Percentiles rank a stretch among this genome's conserved stretches.
Conservation (phyloP, 2,329 filamentous ascomycete species). For the Trichoderma cornu-damae region DNA sequence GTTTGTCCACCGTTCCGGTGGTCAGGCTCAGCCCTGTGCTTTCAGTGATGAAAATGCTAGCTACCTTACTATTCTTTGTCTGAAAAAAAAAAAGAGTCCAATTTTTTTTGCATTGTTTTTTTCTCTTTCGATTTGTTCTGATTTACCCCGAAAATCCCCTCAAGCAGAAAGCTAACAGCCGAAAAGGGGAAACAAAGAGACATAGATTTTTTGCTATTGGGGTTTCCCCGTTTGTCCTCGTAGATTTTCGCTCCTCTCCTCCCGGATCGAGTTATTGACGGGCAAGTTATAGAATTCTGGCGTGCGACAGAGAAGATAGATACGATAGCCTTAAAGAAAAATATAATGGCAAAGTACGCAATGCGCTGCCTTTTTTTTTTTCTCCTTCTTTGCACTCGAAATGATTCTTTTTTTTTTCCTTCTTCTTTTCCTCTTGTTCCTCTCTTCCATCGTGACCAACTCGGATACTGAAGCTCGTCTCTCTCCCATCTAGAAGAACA, state of each 20-base stretch:
- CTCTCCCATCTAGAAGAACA: slow-evolving; percentile 55
- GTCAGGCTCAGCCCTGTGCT: slow-evolving; percentile 51
- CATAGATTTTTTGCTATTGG: neutral
- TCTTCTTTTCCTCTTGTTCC: slow-evolving; percentile 19
- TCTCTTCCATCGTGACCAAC: slow-evolving; percentile 24
- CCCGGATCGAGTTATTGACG: slow-evolving; percentile 28
- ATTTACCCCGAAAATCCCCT: no score
- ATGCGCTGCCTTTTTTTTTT: slow-evolving; percentile 12
- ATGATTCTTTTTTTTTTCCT: slow-evolving; percentile 2
- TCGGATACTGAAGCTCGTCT: slow-evolving; percentile 44
- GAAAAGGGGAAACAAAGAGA: no score
- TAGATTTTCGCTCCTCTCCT: neutral
- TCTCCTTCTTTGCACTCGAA: neutral
- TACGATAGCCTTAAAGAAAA: slow-evolving; percentile 75
- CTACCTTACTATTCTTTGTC: slow-evolving; percentile 87
- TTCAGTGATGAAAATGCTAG: slow-evolving; percentile 99
- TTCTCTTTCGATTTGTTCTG: neutral
- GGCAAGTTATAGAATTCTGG: slow-evolving; percentile 67
- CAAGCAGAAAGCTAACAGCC: slow-evolving; percentile 9
- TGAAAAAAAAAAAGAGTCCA: no score
- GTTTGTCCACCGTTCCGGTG: slow-evolving; percentile 72
- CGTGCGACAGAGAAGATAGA: slow-evolving; percentile 88
- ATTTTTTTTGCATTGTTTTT: slow-evolving; percentile 5
- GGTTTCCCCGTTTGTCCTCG: neutral
- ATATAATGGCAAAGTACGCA: slow-evolving; percentile 78